phyloP scores from a whole-genome alignment of 176 grass and related monocot genomes.

The Poa annua region DNA sequence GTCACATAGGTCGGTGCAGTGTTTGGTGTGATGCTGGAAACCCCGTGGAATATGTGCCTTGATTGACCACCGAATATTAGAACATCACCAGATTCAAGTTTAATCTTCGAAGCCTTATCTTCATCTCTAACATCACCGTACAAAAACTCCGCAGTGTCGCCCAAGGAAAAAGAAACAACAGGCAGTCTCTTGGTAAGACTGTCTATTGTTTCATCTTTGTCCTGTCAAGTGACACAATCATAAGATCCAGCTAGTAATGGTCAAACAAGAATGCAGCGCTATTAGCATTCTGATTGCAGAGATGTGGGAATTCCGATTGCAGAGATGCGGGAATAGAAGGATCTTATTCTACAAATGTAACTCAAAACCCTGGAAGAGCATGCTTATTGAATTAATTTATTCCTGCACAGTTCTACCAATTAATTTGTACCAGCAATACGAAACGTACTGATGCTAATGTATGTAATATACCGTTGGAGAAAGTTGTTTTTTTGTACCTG shows the following conservation, averaged over 20 bases:
- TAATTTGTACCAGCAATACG: not conserved
- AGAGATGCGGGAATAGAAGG: not conserved
- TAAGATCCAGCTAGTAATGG: not conserved
- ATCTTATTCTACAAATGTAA: not conserved
- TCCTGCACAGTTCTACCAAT: not conserved
- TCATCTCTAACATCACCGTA: slow-evolving; percentile 45
- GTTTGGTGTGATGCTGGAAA: slow-evolving; percentile 35
- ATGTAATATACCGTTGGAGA: not conserved
- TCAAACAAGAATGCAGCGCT: not conserved
- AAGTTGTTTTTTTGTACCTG: slow-evolving; percentile 42
- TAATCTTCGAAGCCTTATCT: slow-evolving; percentile 41
- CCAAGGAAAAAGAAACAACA: slow-evolving; percentile 64
- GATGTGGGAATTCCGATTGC: not conserved
- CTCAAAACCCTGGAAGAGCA: not conserved
- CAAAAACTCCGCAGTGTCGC: slow-evolving; percentile 60
- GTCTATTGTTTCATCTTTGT: slow-evolving; percentile 52
- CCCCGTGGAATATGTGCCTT: slow-evolving; percentile 55
- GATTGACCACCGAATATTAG: slow-evolving; percentile 63
- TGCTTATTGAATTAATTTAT: not conserved
- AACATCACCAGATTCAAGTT: slow-evolving; percentile 67
- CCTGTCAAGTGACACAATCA: slow-evolving; percentile 35
- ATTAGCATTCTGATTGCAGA: slow-evolving; percentile 10
- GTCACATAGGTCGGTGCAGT: slow-evolving; percentile 41
- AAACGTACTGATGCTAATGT: not conserved
- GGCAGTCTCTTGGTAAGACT: slow-evolving; percentile 52